phyloP scores from a whole-genome alignment of 202 grass and related monocot species.

The Dendrocalamus latiflorus region DNA sequence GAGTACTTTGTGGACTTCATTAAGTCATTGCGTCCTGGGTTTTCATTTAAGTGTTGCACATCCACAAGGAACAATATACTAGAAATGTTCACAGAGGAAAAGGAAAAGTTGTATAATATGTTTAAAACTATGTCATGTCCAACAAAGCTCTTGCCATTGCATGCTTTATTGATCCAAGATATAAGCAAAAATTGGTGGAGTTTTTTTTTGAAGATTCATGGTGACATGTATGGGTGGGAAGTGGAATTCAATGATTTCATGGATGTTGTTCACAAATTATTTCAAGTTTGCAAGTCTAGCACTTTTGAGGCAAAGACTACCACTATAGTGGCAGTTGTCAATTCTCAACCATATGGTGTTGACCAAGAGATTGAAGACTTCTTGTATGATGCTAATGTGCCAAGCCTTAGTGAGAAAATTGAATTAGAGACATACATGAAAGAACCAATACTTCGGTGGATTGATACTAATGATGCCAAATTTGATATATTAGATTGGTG shows the following conservation, averaged over 20 bases:
- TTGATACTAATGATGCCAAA: neutral
- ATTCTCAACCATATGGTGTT: neutral
- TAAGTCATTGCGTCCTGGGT: accelerated
- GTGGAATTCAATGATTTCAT: neutral
- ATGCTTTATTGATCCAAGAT: neutral
- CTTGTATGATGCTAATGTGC: neutral
- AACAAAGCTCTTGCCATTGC: too few relatives aligned
- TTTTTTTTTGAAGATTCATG: neutral
- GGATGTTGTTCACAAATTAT: neutral
- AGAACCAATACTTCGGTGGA: neutral
- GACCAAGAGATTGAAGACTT: neutral
- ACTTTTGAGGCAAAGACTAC: neutral
- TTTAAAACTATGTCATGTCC: neutral
- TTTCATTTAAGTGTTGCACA: neutral
- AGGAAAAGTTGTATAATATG: neutral
- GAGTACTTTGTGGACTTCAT: neutral
- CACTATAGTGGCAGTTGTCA: neutral
- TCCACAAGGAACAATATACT: neutral
- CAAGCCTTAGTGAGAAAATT: neutral
- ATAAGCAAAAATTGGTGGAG: neutral
- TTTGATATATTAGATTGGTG: neutral
- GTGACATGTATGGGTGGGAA: neutral
- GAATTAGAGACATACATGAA: neutral
- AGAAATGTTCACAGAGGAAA: neutral
- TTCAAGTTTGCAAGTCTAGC: neutral